A percentile compares a stretch with the other conserved stretches of the same genome.
Conservation (phyloP, 2,329 filamentous ascomycete genomes). For the Rasamsonia emersonii region DNA sequence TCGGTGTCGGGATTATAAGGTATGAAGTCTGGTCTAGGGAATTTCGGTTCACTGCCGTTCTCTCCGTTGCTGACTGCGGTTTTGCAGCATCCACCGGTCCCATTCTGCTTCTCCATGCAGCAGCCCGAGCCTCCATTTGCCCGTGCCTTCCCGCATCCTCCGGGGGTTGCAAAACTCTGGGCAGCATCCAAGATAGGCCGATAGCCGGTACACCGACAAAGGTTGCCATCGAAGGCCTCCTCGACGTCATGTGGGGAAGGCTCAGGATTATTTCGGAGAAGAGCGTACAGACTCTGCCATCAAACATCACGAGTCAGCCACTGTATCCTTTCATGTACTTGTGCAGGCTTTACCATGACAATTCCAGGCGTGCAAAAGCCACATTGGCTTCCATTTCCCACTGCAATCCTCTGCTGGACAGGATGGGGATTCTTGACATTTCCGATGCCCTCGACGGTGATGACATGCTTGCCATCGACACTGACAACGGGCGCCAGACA, state of each 20-base stretch:
- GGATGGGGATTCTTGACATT: slow-evolving; percentile 80
- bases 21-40: slow-evolving; percentile 85
- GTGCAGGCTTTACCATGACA: slow-evolving; percentile 56
- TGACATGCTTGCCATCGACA: slow-evolving; percentile 94
- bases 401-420: slow-evolving; percentile 81
- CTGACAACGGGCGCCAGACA: slow-evolving; percentile 88
- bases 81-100: slow-evolving; percentile 62
- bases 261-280: slow-evolving; percentile 72
- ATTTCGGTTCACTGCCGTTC: slow-evolving; percentile 42
- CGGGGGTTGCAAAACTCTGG: slow-evolving; percentile 61
- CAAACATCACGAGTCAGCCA: slow-evolving; percentile 6
- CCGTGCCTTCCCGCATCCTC: slow-evolving; percentile 48
- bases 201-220: slow-evolving; percentile 94
- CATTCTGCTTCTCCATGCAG: slow-evolving; percentile 60
- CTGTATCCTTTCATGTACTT: background rate
- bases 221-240: slow-evolving; percentile 93
- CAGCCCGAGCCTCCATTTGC: slow-evolving; percentile 57
- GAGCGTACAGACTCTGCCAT: slow-evolving; percentile 71
- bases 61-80: slow-evolving; percentile 37
- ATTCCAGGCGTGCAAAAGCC: slow-evolving; percentile 97
- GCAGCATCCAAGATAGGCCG: slow-evolving; percentile 89
- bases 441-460: slow-evolving; percentile 94
- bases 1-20: slow-evolving; percentile 90
- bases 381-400: slow-evolving; percentile 86
- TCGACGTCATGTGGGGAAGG: slow-evolving; percentile 79